Base-by-base conservation (phyloP, 164 flowering plant genomes). In the Litsea cubeba region DNA sequence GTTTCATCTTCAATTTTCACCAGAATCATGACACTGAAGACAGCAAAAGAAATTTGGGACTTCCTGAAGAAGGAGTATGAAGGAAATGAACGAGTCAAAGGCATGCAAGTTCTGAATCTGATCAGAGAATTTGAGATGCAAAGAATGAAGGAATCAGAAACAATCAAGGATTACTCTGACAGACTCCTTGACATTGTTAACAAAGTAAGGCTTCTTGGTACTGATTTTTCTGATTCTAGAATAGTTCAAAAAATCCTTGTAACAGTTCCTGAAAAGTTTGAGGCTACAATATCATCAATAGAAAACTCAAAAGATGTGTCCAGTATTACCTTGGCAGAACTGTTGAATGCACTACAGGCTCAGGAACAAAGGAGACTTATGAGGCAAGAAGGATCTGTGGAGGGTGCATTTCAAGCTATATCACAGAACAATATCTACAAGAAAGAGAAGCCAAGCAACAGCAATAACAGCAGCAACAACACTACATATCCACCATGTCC, bases 351-450 rank as follows among this genome's bases (percentile, higher is more conserved):
- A 12, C 28, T 69, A 32, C 71, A 69, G 23, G 71, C 71, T 23
- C 54, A 69, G 26, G 25, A 50, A 26, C 71, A 69, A 69, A 69
- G 69, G 12, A 69, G 71, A 22, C 30, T 69, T 22, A 69, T 69
- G 71, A 69, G 71, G 57, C 22, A 35, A 10, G 57, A 69, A 11
- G 71, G 71, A 15, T 35, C 23, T n/a, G 30, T 46, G 14, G 71
- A 35, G 57, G 71, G 71, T n/a, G 71, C 51, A 35, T 24, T 50
- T 11, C 71, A 24, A 67, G 69, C 69, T 15, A 67, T 50, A 26
- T 28, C 30, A 2, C 30, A 28, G 30, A 28, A 28, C 30, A 28
- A 28, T 28, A 28, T 28, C 0, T 28, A 2, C 30, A 28, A 28
- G 30, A 28, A 28, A 28, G 30, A 28, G 30, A 28, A 28, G 30